phyloP scores from a whole-genome alignment of 177 flowering plant genomes.

The Vitis hybrid region DNA sequence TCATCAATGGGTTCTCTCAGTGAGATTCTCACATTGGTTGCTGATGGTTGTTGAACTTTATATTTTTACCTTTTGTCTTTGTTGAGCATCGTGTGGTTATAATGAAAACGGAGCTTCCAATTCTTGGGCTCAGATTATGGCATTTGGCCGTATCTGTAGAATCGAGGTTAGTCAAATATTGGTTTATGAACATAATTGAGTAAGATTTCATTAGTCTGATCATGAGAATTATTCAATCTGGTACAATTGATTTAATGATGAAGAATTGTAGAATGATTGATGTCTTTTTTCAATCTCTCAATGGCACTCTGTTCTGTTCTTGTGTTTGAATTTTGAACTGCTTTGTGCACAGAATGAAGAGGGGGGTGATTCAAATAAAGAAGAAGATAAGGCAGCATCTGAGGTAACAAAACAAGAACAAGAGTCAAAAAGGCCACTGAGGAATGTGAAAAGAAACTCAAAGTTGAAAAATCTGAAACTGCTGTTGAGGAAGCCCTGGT shows the following conservation, averaged over 20 bases:
- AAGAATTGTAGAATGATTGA: not conserved
- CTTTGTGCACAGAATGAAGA: conserved; percentile 17
- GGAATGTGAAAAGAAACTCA: conserved; percentile 3
- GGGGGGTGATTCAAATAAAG: conserved; percentile 13
- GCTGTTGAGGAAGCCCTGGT: not conserved
- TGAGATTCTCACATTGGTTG: not conserved
- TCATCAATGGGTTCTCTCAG: not conserved
- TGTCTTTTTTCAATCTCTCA: not conserved
- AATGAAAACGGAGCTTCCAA: no score
- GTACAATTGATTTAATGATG: no score
- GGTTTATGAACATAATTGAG: no score
- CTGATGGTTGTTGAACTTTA: not conserved
- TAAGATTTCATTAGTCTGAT: no score
- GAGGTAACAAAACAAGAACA: conserved; percentile 1
- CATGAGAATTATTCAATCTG: no score
- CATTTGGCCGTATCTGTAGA: no score
- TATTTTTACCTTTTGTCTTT: no score
- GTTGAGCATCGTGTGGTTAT: no score
- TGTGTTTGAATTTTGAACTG: not conserved
- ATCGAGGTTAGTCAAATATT: no score
- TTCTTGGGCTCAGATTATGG: no score
- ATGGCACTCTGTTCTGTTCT: no score
- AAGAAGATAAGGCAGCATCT: conserved; percentile 1
- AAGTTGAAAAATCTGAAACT: conserved; percentile 1
- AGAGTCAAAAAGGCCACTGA: not conserved